phyloP scores from a whole-genome alignment of 1,139 yeast genomes.

The Scheffersomyces quercinus region DNA sequence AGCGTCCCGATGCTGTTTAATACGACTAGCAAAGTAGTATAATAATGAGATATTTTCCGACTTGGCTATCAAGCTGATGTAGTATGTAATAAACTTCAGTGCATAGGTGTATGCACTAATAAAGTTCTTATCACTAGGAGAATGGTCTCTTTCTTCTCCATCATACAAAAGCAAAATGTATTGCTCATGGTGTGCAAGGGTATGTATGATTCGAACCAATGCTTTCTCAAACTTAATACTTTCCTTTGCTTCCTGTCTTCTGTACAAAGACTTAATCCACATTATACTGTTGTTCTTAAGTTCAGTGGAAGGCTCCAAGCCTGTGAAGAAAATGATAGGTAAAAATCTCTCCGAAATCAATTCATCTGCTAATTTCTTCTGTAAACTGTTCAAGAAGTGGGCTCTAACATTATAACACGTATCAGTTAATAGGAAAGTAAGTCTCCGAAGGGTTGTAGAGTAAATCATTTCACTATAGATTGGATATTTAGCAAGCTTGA shows the following conservation, averaged over 20 bases:
- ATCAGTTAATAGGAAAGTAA: slow-evolving; percentile 69
- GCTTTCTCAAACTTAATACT: slow-evolving; percentile 61
- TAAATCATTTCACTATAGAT: slow-evolving; percentile 54
- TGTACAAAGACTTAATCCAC: slow-evolving; percentile 72
- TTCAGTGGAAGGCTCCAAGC: slow-evolving; percentile 65
- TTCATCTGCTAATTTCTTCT: slow-evolving; percentile 52
- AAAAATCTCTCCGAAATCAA: slow-evolving; percentile 64
- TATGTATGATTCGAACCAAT: slow-evolving; percentile 66
- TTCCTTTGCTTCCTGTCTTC: slow-evolving; percentile 39
- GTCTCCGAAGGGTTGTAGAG: slow-evolving; percentile 51
- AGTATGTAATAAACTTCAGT: slow-evolving; percentile 59
- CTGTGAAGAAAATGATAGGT: slow-evolving; percentile 69
- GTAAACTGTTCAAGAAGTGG: slow-evolving; percentile 52
- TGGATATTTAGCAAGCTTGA: slow-evolving; percentile 64
- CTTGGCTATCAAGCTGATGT: slow-evolving; percentile 59
- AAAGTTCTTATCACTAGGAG: slow-evolving; percentile 10
- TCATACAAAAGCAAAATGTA: slow-evolving; percentile 44
- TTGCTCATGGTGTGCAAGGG: slow-evolving; percentile 75
- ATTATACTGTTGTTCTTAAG: slow-evolving; percentile 55
- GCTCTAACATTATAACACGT: slow-evolving; percentile 58
- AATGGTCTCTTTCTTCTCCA: slow-evolving; percentile 13
- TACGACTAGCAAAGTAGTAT: slow-evolving; percentile 74
- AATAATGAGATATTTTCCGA: slow-evolving; percentile 70
- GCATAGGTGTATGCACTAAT: slow-evolving; percentile 53
- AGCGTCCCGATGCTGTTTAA: slow-evolving; percentile 76